Conservation (phyloP, 345 rosid genomes). For the Schrenkiella parvula region DNA sequence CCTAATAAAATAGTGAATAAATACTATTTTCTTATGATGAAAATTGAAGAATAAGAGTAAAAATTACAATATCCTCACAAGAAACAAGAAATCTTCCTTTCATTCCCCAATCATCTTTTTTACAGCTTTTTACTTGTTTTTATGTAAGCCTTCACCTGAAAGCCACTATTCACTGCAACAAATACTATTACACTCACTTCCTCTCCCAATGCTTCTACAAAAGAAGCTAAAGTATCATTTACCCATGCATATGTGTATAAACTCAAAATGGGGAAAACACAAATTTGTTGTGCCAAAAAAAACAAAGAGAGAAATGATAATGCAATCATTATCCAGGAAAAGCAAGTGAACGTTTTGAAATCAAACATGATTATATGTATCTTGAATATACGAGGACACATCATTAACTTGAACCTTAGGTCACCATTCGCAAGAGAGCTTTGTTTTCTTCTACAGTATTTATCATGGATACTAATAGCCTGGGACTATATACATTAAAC, state of each 20-base stretch:
- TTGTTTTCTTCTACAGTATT: not conserved
- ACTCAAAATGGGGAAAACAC: not conserved
- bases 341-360: constrained; percentile 6
- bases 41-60: constrained; percentile 5
- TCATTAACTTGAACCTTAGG: not conserved
- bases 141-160: constrained; percentile 35
- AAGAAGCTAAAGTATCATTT: constrained; percentile 21
- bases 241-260: constrained; percentile 28
- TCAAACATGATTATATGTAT: not conserved
- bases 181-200: constrained; percentile 26
- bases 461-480: not conserved
- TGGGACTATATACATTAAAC: not conserved
- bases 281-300: constrained; percentile 3
- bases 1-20: constrained; percentile 12
- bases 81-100: constrained; percentile 39
- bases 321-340: constrained; percentile 19
- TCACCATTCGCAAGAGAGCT: not conserved
- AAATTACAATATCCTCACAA: constrained; percentile 23
- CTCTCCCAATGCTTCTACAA: constrained; percentile 28
- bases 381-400: not conserved
- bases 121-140: constrained; percentile 35
- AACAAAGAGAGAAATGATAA: constrained; percentile 22
- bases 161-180: constrained; percentile 29
- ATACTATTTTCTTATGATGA: not conserved
- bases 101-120: constrained; percentile 40